These are phyloP conservation scores for Sphaerostilbella broomeana DNA, from an alignment of 2,329 filamentous ascomycete species.

Conservation along the genomic window DNA sequence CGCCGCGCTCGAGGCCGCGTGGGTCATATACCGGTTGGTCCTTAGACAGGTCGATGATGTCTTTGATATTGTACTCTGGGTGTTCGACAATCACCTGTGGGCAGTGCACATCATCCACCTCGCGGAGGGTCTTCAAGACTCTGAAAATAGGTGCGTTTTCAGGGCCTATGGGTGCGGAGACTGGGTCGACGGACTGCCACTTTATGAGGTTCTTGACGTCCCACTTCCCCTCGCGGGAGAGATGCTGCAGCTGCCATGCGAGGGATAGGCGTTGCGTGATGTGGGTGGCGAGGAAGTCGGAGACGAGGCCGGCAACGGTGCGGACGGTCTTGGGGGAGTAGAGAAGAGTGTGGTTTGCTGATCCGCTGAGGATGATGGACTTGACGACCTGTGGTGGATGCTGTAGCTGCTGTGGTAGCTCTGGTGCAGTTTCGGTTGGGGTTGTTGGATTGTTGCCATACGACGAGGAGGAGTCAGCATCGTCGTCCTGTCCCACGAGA, in stretches of 20 bases:
- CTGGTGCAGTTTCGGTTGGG: slow-evolving; percentile 34
- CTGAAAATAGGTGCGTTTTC: slow-evolving; percentile 57
- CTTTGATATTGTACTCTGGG: slow-evolving; percentile 62
- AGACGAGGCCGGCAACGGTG: slow-evolving; percentile 71
- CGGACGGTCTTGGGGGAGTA: slow-evolving; percentile 73
- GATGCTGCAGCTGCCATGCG: slow-evolving; percentile 85
- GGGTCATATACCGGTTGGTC: slow-evolving; percentile 88
- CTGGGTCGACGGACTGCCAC: slow-evolving; percentile 73
- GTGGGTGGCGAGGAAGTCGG: slow-evolving; percentile 69
- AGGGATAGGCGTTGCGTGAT: slow-evolving; percentile 73
- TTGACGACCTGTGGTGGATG: slow-evolving; percentile 54
- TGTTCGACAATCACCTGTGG: slow-evolving; percentile 63
- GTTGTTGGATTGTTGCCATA: slow-evolving; percentile 39
- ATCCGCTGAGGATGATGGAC: slow-evolving; percentile 63
- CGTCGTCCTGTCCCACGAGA: slow-evolving; percentile 26
- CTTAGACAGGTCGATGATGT: slow-evolving; percentile 86
- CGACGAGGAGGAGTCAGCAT: neutral
- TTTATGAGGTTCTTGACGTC: slow-evolving; percentile 94
- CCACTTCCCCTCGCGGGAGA: slow-evolving; percentile 90
- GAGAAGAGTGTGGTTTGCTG: slow-evolving; percentile 76
- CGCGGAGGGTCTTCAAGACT: slow-evolving; percentile 87
- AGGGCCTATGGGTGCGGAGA: slow-evolving; percentile 66
- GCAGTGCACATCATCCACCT: slow-evolving; percentile 77
- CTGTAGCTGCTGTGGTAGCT: slow-evolving; percentile 41
- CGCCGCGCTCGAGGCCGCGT: slow-evolving; percentile 56